Base-by-base conservation (phyloP, 2,329 filamentous ascomycete species). In the Alternaria sp. region DNA sequence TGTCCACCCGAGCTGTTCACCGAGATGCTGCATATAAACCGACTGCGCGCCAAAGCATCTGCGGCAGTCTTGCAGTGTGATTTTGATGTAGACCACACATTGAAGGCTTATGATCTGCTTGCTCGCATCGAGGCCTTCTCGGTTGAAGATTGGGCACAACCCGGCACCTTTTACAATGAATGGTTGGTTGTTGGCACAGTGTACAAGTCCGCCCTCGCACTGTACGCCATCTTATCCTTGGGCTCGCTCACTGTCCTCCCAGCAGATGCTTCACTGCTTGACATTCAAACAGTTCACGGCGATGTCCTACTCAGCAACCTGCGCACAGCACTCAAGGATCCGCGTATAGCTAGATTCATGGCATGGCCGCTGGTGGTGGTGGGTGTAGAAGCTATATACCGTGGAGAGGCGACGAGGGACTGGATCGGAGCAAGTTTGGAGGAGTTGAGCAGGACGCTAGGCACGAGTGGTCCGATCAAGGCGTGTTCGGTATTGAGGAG, bases 221-320 rank as follows among this genome's bases (percentile, higher is more conserved):
- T 77, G 1, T 77, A 73, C 59, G 71, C 67, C 48, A 75, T 70
- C 30, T 68, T 69, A 59, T 71, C 74, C 1, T 44, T 75, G 4
- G 67, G 73, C 28, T 64, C 66, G 0, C 57, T 75, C 5, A 63
- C 57, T 16, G 44, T 71, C 16, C 51, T 76, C 9, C 67, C 71
- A 6, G 48, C 32, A 11, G 63, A 51, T 12, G 28, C 67, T n/a
- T 55, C 66, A 14, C 66, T 71, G 59, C 55, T 62, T 24, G 47
- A 54, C 1, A 69, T 60, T 41, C 67, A 69, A 30, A 46, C 58
- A 9, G 30, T 48, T 5, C 62, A 74, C 18, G 68, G 64, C 3
- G 54, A 64, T 8, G 41, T 36, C 5, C 56, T 76, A 4, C 26
- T 65, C 11, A 16, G 54, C 3, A 53, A 49, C 8, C 44, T 74